Evolutionary conservation across 345 rosid genomes (phyloP).

Genomic region (Moricandia moricandioides): DNA sequence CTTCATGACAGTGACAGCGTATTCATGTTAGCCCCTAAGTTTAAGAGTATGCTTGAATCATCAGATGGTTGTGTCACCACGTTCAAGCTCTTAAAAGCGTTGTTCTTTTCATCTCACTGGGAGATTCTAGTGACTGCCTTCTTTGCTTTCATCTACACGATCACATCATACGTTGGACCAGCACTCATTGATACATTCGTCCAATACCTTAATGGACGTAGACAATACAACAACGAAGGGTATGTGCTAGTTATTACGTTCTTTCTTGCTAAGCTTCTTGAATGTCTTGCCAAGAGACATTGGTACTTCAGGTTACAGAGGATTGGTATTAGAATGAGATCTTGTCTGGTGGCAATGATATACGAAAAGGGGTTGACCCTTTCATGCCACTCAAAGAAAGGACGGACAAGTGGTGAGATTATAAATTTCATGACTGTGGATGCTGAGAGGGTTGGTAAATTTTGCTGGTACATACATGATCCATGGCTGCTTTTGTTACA

Average conservation of each 20-base stretch:
- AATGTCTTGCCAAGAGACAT: conserved; percentile 54
- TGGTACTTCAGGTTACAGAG: conserved; percentile 57
- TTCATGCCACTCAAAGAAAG: conserved; percentile 52
- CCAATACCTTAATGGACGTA: conserved; percentile 52
- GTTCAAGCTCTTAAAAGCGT: conserved; percentile 48
- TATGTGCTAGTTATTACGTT: conserved; percentile 53
- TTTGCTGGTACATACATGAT: conserved; percentile 59
- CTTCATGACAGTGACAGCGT: conserved; percentile 53
- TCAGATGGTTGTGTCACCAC: conserved; percentile 42
- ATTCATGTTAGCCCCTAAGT: conserved; percentile 37
- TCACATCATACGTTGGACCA: conserved; percentile 62
- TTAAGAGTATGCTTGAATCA: conserved; percentile 47
- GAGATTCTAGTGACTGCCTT: conserved; percentile 47
- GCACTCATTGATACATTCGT: conserved; percentile 60
- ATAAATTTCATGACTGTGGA: conserved; percentile 71
- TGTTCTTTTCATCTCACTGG: conserved; percentile 45
- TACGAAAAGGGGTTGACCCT: conserved; percentile 64
- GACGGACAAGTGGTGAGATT: conserved; percentile 67
- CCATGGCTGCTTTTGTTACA: conserved; percentile 58
- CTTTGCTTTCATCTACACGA: conserved; percentile 38
- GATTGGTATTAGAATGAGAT: conserved; percentile 51
- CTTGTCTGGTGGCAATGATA: conserved; percentile 51
- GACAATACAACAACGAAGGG: conserved; percentile 50
- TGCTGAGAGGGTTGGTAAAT: conserved; percentile 58
- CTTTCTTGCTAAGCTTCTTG: conserved; percentile 57